A percentile compares a stretch with the other conserved stretches of the same genome.
Conservation (phyloP, 2,329 filamentous ascomycete species). For the Ophiocordyceps camponoti-leonardi region DNA sequence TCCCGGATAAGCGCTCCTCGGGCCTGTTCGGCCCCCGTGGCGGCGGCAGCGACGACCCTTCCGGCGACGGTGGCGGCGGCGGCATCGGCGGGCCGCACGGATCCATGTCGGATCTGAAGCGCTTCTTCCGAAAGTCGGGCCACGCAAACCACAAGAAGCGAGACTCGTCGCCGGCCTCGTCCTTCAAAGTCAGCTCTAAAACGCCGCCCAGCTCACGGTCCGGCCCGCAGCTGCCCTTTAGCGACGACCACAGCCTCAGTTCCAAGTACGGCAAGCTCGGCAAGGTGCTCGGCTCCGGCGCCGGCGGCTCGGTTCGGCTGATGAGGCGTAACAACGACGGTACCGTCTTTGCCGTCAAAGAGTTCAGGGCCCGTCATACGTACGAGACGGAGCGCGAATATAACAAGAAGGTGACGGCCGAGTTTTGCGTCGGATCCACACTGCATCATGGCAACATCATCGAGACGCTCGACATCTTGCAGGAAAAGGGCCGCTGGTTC, state of each 20-base stretch:
- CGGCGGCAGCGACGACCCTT: slow-evolving; percentile 17
- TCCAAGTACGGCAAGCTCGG: slow-evolving; percentile 94
- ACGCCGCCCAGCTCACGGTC: slow-evolving; percentile 28
- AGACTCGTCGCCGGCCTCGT: slow-evolving; percentile 40
- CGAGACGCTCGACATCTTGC: slow-evolving; percentile 89
- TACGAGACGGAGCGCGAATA: slow-evolving; percentile 95
- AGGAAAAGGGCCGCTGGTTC: slow-evolving; percentile 88
- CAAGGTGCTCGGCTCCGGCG: slow-evolving; percentile 81
- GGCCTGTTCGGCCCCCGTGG: slow-evolving; percentile 17
- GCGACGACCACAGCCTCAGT: slow-evolving; percentile 77
- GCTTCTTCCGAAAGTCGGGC: slow-evolving; percentile 79
- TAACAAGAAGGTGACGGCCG: slow-evolving; percentile 92
- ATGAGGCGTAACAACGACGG: slow-evolving; percentile 89
- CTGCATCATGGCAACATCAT: slow-evolving; percentile 97
- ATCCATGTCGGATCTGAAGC: slow-evolving; percentile 87
- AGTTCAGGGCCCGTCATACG: slow-evolving; percentile 79
- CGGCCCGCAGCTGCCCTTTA: slow-evolving; percentile 62
- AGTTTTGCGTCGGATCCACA: slow-evolving; percentile 95
- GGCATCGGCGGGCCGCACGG: slow-evolving; percentile 35
- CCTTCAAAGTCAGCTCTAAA: slow-evolving; percentile 30
- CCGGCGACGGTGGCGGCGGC: slow-evolving; percentile 8
- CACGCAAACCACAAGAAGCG: slow-evolving; percentile 49
- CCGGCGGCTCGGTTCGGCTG: slow-evolving; percentile 81
- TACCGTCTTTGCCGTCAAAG: slow-evolving; percentile 92
- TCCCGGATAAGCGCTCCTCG: slow-evolving; percentile 37